Evolutionary conservation across 345 rosid species (phyloP).

Genomic region (Aurinia saxatilis): DNA sequence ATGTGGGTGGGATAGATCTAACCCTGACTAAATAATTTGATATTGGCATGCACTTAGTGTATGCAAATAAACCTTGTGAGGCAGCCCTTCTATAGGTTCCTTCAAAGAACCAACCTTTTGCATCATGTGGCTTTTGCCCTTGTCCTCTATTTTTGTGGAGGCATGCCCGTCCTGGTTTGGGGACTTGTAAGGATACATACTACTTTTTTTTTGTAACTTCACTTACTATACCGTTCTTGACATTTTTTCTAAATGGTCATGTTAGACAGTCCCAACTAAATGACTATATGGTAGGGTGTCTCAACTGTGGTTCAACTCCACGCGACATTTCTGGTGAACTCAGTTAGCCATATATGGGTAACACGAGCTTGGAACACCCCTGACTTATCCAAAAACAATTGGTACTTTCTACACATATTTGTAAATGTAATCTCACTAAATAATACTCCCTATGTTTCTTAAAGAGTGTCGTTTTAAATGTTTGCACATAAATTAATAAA

Average conservation of each 20-base stretch:
- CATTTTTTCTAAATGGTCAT: not conserved
- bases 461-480: too few relatives aligned
- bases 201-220: too few relatives aligned
- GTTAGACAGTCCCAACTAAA: too few relatives aligned
- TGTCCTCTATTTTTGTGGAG: constrained; percentile 47
- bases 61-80: constrained; percentile 65
- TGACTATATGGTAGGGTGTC: constrained; percentile 45
- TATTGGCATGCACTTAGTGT: constrained; percentile 31
- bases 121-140: constrained; percentile 42
- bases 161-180: constrained; percentile 66
- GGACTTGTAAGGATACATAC: constrained; percentile 51
- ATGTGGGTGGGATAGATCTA: not conserved
- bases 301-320: constrained; percentile 46
- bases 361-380: constrained; percentile 59
- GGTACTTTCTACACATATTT: constrained; percentile 22
- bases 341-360: constrained; percentile 80
- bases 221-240: not conserved
- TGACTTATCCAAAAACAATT: constrained; percentile 66
- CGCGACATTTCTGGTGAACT: constrained; percentile 59
- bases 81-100: too few relatives aligned
- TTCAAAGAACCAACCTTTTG: constrained; percentile 37
- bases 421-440: not conserved
- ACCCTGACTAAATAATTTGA: not conserved
- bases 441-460: too few relatives aligned
- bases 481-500: too few relatives aligned